phyloP scores from a whole-genome alignment of 805 yeast species.

The Kuraishia borneana region DNA sequence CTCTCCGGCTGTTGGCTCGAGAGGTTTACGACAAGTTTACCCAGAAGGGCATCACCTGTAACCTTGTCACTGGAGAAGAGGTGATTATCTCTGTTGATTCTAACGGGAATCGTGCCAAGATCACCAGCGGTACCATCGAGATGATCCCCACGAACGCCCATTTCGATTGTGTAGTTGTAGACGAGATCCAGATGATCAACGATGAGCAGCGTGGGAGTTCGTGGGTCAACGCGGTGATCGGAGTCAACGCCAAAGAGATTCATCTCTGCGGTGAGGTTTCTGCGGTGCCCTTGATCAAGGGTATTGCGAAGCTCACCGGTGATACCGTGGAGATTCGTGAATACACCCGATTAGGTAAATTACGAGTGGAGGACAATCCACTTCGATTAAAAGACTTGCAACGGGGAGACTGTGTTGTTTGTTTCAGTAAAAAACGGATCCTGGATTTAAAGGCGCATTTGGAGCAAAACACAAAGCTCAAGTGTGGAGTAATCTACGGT shows the following conservation, averaged over 20 bases:
- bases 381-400: constrained; percentile 27
- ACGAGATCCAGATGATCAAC: constrained; percentile 92
- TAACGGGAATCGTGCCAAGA: constrained; percentile 59
- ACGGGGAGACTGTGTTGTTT: constrained; percentile 83
- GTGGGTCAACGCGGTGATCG: constrained; percentile 87
- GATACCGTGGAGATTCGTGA: constrained; percentile 63
- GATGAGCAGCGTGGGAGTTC: constrained; percentile 80
- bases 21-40: constrained; percentile 83
- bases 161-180: constrained; percentile 83
- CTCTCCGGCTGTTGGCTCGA: constrained; percentile 79
- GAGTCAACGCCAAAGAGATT: constrained; percentile 74
- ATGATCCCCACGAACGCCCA: constrained; percentile 66
- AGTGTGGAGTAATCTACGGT: constrained; percentile 89
- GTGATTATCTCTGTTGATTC: constrained; percentile 60
- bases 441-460: constrained; percentile 58
- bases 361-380: constrained; percentile 39
- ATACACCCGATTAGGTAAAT: constrained; percentile 67
- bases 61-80: constrained; percentile 93
- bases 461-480: constrained; percentile 47
- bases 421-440: constrained; percentile 70
- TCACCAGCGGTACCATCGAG: constrained; percentile 86
- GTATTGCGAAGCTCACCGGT: constrained; percentile 59
- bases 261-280: constrained; percentile 93
- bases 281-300: constrained; percentile 55
- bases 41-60: constrained; percentile 56